Evolutionary conservation across 495 filamentous ascomycete genomes (phyloP), one percentile per base, ranked within the genome.

Genomic region (Penicillium tannophilum): DNA sequence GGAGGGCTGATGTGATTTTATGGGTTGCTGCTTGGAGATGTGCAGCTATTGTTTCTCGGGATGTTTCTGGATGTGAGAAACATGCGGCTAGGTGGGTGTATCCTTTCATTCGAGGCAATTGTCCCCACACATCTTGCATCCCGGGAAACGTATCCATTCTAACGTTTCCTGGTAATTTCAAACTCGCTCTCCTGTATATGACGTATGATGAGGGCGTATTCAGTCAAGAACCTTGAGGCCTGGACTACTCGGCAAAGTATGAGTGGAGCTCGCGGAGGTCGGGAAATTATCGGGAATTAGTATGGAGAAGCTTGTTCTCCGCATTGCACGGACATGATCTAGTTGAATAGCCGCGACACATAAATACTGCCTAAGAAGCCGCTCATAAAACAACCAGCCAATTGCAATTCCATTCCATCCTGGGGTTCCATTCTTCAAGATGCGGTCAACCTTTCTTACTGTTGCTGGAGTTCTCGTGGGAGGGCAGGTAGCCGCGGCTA

Each of bases 81-180:
- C 57, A 61, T 3, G 65, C 55, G 6, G 71, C 52, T 30, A 73
- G 64, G 48, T 78, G 75, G 10, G 63, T 72, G 54, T 79, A 79
- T 45, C 55, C 64, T 52, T 80, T 68, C 16, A 78, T 66, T 6
- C 74, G 55, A 14, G 77, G 74, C 0, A 80, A 63, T 50, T 80
- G 75, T 23, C 74, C 72, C 7, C 76, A 56, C 8, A 75, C 52
- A 61, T 73, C 70, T 35, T 35, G 8, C 33, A 12, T 35, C 3
- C 33, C 33, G 9, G 33, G 33, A 12, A 35, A 35, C 3, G 9
- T 11, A 10, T 3, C 9, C 33, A 35, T 35, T 35, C 3, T 8
- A 7, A 35, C 28, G 28, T 28, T 28, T 28, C 28, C 4, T 28
- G 28, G 6, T 28, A 5, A 0, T 28, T 28, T 28, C 1, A 4